These are phyloP conservation scores for Pseudohalonectria lignicola DNA, from an alignment of 2,329 filamentous ascomycete genomes.

Conservation along the genomic window DNA sequence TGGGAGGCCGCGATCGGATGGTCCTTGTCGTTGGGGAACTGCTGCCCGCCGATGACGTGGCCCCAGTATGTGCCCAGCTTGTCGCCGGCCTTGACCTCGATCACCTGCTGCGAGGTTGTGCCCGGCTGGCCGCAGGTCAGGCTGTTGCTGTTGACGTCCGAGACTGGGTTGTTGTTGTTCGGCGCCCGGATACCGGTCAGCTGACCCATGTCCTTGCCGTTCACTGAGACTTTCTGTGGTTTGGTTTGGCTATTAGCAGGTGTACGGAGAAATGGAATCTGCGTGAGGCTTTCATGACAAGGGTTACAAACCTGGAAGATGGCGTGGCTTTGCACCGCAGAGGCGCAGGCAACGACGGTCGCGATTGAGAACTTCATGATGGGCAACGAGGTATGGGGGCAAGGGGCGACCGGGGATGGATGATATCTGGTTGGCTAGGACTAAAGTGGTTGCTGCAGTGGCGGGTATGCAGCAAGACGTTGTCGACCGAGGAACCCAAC, in stretches of 20 bases:
- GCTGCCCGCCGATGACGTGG: constrained; percentile 29
- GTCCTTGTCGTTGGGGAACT: constrained; percentile 23
- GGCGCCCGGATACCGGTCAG: constrained; percentile 35
- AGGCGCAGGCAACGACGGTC: constrained; percentile 18
- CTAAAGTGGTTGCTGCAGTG: constrained; percentile 6
- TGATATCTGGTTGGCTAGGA: not conserved
- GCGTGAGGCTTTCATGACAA: too few relatives aligned
- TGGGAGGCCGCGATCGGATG: constrained; percentile 28
- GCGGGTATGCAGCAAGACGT: not conserved
- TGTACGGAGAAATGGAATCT: too few relatives aligned
- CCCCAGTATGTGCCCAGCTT: constrained; percentile 34
- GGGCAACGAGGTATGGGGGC: constrained; percentile 1
- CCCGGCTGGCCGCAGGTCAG: constrained; percentile 37
- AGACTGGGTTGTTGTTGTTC: constrained; percentile 40
- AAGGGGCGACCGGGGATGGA: constrained; percentile 1
- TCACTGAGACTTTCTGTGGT: constrained; percentile 31
- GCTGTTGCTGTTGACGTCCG: constrained; percentile 33
- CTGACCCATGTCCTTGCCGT: constrained; percentile 29
- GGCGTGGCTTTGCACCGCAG: constrained; percentile 24
- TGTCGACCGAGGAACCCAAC: not conserved
- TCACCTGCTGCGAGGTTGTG: constrained; percentile 27
- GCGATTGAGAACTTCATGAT: constrained; percentile 26
- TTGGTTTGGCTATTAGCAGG: not conserved
- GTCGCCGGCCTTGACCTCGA: constrained; percentile 38
- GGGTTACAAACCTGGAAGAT: constrained; percentile 27